A percentile compares a stretch with the other conserved stretches of the same genome.
These are phyloP conservation scores for Oryza nivara DNA, from an alignment of 176 grass and related monocot species.

Conservation along the genomic window DNA sequence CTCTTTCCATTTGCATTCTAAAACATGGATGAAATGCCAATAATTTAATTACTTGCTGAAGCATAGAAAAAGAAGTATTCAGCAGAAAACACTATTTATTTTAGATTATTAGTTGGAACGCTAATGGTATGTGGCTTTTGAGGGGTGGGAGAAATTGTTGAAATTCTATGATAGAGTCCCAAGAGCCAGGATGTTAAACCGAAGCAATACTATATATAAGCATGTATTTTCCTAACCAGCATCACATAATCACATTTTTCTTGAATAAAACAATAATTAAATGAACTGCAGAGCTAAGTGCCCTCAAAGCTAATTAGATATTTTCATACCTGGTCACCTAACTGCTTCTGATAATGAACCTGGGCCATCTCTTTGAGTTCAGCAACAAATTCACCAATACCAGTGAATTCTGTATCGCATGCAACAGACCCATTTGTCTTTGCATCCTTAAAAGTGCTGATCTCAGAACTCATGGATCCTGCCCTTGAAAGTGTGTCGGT, in stretches of 20 bases:
- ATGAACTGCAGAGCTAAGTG: neutral
- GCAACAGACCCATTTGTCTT: conserved; percentile 44
- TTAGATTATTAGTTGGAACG: neutral
- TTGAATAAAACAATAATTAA: neutral
- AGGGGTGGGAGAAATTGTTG: too few relatives aligned
- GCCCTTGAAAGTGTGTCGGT: conserved; percentile 62
- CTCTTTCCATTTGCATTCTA: conserved; percentile 64
- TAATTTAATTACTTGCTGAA: neutral
- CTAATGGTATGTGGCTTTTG: neutral
- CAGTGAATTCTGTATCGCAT: conserved; percentile 60
- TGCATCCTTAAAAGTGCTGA: conserved; percentile 43
- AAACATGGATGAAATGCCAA: conserved; percentile 14
- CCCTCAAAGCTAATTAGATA: conserved; percentile 10
- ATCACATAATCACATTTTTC: neutral
- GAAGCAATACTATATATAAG: neutral
- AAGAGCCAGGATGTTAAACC: neutral
- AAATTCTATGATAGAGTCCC: too few relatives aligned
- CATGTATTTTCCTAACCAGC: neutral
- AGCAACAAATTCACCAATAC: conserved; percentile 81
- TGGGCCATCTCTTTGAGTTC: conserved; percentile 94
- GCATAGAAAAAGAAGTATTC: neutral
- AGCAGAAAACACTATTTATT: neutral
- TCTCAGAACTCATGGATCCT: conserved; percentile 68
- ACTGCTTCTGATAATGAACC: conserved; percentile 66
- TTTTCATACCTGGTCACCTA: conserved; percentile 52